phyloP scores from a whole-genome alignment of 768 basidiomycete species.

The Panaeolus papilionaceus region DNA sequence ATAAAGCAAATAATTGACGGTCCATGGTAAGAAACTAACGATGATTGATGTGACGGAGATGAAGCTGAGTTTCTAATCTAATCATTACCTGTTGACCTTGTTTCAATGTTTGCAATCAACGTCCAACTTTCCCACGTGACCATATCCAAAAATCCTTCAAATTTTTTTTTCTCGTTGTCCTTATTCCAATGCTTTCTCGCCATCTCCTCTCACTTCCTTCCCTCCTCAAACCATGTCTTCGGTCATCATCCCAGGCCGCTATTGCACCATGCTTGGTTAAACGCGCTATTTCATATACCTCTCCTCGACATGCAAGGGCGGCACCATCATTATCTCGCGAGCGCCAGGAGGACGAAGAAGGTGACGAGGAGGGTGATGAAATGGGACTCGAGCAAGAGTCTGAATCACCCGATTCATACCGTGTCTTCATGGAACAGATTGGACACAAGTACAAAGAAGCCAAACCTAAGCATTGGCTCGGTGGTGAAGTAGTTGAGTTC shows the following conservation, averaged over 20 bases:
- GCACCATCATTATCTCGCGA: neutral
- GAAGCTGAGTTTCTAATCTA: neutral
- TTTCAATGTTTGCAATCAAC: conserved; percentile 18
- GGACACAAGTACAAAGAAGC: conserved; percentile 51
- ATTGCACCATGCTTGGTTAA: neutral
- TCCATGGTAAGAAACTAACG: conserved; percentile 26
- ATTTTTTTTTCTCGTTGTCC: conserved; percentile 33
- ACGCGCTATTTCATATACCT: conserved; percentile 1
- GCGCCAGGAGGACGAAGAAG: conserved; percentile 17
- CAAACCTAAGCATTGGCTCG: conserved; percentile 67
- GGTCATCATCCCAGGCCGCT: conserved; percentile 25
- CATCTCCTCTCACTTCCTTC: conserved; percentile 36
- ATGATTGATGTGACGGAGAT: neutral
- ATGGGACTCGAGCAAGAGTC: conserved; percentile 23
- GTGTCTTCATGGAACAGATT: conserved; percentile 48
- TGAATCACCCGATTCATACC: conserved; percentile 39
- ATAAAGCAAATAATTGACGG: conserved; percentile 46
- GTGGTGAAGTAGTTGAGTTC: conserved; percentile 58
- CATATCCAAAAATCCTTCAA: conserved; percentile 34
- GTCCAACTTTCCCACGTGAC: conserved; percentile 35
- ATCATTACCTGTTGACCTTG: conserved; percentile 14
- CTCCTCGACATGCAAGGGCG: neutral
- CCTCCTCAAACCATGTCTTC: conserved; percentile 36
- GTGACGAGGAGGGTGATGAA: conserved; percentile 16
- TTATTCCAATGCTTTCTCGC: conserved; percentile 41